phyloP scores from a whole-genome alignment of 768 basidiomycete species.

The Mycena venus region DNA sequence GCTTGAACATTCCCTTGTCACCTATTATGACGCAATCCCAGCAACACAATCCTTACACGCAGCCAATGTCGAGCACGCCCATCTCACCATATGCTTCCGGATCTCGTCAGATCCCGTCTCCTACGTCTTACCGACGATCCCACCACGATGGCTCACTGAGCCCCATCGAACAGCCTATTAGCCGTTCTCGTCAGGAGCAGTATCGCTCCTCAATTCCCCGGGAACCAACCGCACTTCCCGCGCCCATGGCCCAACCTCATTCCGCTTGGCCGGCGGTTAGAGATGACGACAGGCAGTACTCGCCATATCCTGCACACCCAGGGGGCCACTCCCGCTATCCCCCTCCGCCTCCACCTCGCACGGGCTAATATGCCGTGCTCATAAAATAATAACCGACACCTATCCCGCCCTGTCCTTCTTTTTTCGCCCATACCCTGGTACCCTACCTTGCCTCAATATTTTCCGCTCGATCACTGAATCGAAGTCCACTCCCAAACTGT shows the following conservation, averaged over 20 bases:
- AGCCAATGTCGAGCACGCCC: conserved; percentile 9
- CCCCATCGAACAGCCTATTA: conserved; percentile 30
- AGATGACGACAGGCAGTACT: not conserved
- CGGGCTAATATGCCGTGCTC: conserved; percentile 1
- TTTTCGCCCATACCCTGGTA: not conserved
- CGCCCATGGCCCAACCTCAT: not conserved
- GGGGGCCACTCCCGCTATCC: conserved; percentile 13
- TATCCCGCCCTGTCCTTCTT: not conserved
- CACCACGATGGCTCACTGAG: conserved; percentile 21
- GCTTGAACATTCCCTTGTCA: conserved; percentile 21
- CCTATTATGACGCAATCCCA: conserved; percentile 19
- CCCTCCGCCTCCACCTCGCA: not conserved
- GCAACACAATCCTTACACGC: conserved; percentile 21
- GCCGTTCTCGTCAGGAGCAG: conserved; percentile 23
- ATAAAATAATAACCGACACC: not conserved
- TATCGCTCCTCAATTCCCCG: conserved; percentile 9
- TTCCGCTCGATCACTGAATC: conserved; percentile 10
- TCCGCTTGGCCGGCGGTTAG: not conserved
- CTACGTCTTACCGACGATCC: conserved; percentile 9
- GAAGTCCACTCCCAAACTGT: conserved; percentile 6
- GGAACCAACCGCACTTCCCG: not conserved
- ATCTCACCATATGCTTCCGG: conserved; percentile 22
- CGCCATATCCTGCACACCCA: not conserved
- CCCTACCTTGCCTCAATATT: not conserved
- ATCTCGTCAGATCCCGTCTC: conserved; percentile 13